phyloP scores from a whole-genome alignment of 2,329 filamentous ascomycete species.

The Neonectria ditissima region DNA sequence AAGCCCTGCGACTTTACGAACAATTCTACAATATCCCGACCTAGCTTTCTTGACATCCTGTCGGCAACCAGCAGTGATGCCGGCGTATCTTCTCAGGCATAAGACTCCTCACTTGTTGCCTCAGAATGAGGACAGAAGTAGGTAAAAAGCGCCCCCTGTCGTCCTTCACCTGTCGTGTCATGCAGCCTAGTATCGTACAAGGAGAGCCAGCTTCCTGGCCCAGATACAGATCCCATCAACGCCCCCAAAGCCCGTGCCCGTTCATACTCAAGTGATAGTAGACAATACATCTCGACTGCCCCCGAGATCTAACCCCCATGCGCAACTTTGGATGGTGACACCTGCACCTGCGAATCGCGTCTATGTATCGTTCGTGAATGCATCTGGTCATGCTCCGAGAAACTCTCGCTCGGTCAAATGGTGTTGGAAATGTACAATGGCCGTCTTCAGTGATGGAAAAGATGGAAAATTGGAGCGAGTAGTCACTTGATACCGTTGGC shows the following conservation, averaged over 20 bases:
- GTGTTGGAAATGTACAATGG: conserved; percentile 45
- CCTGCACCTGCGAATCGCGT: conserved; percentile 37
- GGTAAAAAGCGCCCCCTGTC: conserved; percentile 4
- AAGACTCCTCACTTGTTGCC: conserved; percentile 13
- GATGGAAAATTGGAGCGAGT: conserved; percentile 28
- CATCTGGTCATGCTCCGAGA: conserved; percentile 36
- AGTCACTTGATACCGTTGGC: conserved; percentile 6
- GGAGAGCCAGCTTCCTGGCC: conserved; percentile 40
- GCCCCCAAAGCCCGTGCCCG: conserved; percentile 45
- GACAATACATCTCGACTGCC: conserved; percentile 39
- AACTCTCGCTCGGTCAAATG: conserved; percentile 39
- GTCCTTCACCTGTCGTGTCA: conserved; percentile 36
- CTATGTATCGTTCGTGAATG: conserved; percentile 39
- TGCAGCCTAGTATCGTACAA: conserved; percentile 49
- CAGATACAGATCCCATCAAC: conserved; percentile 46
- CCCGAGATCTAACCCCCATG: conserved; percentile 31
- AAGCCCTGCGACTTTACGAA: conserved; percentile 42
- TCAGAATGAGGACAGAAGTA: background rate
- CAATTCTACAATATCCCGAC: conserved; percentile 40
- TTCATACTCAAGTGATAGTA: conserved; percentile 44
- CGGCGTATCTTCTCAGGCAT: conserved; percentile 16
- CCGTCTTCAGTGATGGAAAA: conserved; percentile 38
- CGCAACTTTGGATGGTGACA: conserved; percentile 37
- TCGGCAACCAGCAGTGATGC: conserved; percentile 22
- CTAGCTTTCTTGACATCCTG: conserved; percentile 28